Evolutionary conservation across 768 basidiomycete genomes (phyloP), one percentile per base, ranked within the genome.

Genomic region (Termitomyces sp.): DNA sequence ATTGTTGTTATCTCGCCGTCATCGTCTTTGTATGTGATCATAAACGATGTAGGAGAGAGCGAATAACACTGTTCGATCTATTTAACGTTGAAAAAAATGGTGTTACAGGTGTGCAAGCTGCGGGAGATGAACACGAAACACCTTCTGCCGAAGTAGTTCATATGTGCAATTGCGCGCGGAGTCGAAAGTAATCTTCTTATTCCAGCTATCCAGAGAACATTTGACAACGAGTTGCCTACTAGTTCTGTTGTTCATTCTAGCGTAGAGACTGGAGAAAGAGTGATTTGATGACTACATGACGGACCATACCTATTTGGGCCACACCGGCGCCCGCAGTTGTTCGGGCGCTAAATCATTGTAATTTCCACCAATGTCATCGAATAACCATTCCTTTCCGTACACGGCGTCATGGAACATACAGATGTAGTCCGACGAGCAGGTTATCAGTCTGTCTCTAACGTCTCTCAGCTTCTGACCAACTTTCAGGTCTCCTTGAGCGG

Each of bases 11-110:
- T 80, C 69, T 94, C 93, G 58, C 88, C 89, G 59, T 95, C 93
- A 68, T 97, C 93, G 67, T 95, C 93, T 65, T 86, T 89, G 74
- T 93, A 97, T 5, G 86, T 78, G 58, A 98, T 86, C 5, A 77
- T 77, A 66, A 89, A 96, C 6, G 85, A 73, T 0, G 84, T 82
- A 4, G 84, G 82, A 45, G 79, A 84, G 24, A 96, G 81, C 1
- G 87, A 81, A 69, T 93, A 97, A 61, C 87, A 88, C 67, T 92
- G 87, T 65, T 93, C 92, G 36, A 97, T 82, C 95, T 96, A 66
- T 37, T 30, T 20, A 15, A 6, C 18, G 18, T 41, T 41, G 7
- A 9, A 42, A 24, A 52, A 20, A 31, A 45, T 37, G 33, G 20
- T 49, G 39, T 46, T 33, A 57, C 18, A 39, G 31, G 37, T 53